phyloP scores from a whole-genome alignment of 768 basidiomycete genomes.

The Kwoniella dejecticola region DNA sequence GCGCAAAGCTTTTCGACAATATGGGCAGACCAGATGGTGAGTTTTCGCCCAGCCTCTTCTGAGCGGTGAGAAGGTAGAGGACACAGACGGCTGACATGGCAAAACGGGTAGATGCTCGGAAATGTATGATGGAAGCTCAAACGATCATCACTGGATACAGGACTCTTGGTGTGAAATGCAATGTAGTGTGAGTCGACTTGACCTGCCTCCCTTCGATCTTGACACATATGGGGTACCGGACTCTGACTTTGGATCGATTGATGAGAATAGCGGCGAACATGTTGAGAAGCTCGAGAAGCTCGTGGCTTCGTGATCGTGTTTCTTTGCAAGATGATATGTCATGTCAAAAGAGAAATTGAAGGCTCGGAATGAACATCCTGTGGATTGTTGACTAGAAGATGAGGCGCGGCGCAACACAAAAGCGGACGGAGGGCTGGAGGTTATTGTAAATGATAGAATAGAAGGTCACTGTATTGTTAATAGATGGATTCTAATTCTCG shows the following conservation, averaged over 20 bases:
- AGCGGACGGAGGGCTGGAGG: too few relatives aligned
- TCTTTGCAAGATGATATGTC: too few relatives aligned
- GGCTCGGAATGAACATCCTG: too few relatives aligned
- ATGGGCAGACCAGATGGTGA: constrained; percentile 15
- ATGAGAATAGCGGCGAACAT: constrained; percentile 1
- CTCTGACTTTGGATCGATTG: too few relatives aligned
- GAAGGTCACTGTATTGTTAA: too few relatives aligned
- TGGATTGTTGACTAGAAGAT: too few relatives aligned
- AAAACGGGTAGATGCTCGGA: background rate
- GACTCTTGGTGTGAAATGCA: background rate
- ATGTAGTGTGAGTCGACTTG: background rate
- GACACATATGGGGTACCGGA: too few relatives aligned
- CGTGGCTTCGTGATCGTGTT: background rate
- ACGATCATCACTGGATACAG: background rate
- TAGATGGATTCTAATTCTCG: too few relatives aligned
- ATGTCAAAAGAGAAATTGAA: too few relatives aligned
- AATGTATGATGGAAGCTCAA: background rate
- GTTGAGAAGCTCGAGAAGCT: constrained; percentile 3
- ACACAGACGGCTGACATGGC: constrained; percentile 1
- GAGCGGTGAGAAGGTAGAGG: background rate
- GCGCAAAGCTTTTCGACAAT: constrained; percentile 14
- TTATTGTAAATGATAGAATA: too few relatives aligned
- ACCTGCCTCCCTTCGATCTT: too few relatives aligned
- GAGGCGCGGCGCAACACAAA: too few relatives aligned
- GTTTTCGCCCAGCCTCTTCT: background rate